Percentiles rank a stretch among this genome's conserved stretches.
phyloP scores from a whole-genome alignment of 805 yeast species.

The Saturnispora besseyi region DNA sequence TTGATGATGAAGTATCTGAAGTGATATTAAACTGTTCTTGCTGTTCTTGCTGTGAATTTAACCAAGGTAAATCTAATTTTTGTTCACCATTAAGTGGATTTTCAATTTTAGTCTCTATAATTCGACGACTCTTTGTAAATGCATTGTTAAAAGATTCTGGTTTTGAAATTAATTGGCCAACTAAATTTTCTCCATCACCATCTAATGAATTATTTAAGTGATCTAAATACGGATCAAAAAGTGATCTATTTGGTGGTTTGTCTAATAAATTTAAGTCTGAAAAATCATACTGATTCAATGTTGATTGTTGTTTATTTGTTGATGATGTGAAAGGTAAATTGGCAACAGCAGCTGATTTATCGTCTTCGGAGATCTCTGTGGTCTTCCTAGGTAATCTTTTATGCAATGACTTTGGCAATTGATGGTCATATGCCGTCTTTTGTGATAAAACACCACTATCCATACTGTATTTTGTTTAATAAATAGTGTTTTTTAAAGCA shows the following conservation, averaged over 20 bases:
- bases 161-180: conserved; percentile 31
- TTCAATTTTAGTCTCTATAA: conserved; percentile 15
- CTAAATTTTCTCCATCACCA: conserved; percentile 13
- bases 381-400: conserved; percentile 4
- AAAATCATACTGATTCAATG: conserved; percentile 15
- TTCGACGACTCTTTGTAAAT: conserved; percentile 28
- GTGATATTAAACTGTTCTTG: neutral
- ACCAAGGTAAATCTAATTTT: conserved; percentile 1
- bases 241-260: conserved; percentile 43
- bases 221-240: conserved; percentile 34
- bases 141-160: conserved; percentile 39
- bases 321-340: conserved; percentile 20
- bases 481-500: no score
- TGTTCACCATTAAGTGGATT: conserved; percentile 8
- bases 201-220: conserved; percentile 29
- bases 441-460: conserved; percentile 1
- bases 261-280: conserved; percentile 20
- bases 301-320: conserved; percentile 11
- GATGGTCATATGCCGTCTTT: conserved; percentile 4
- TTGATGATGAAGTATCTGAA: conserved; percentile 32
- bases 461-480: neutral
- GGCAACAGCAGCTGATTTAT: conserved; percentile 15
- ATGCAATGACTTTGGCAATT: neutral
- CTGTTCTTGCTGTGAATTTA: neutral
- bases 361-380: conserved; percentile 18